phyloP scores from a whole-genome alignment of 2,329 filamentous ascomycete species.

The Paecilomyces niveus region DNA sequence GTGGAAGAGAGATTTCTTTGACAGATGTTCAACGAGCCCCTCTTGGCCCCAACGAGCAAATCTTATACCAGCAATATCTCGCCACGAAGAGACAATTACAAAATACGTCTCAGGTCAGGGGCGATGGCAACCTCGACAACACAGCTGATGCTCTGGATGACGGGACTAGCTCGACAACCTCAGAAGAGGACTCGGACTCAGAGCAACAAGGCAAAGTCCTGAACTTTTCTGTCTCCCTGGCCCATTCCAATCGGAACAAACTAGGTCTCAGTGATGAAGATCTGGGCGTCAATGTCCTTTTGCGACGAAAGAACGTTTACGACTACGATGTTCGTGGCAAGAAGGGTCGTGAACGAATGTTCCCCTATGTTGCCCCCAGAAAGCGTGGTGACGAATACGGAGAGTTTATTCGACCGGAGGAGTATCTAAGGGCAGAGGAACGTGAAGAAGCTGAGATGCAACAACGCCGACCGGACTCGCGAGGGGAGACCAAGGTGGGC shows the following conservation, averaged over 20 bases:
- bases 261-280: slow-evolving; percentile 82
- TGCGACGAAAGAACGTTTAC: slow-evolving; percentile 83
- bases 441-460: slow-evolving; percentile 67
- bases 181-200: slow-evolving; percentile 82
- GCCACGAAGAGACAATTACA: slow-evolving; percentile 83
- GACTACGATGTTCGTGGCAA: slow-evolving; percentile 90
- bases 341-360: slow-evolving; percentile 86
- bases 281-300: slow-evolving; percentile 80
- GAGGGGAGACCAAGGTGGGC: slow-evolving; percentile 60
- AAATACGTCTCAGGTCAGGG: slow-evolving; percentile 66
- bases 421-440: slow-evolving; percentile 89
- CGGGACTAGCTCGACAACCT: slow-evolving; percentile 78
- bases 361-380: slow-evolving; percentile 74
- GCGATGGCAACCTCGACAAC: slow-evolving; percentile 63
- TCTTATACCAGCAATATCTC: slow-evolving; percentile 84
- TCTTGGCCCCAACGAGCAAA: slow-evolving; percentile 68
- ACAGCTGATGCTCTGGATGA: slow-evolving; percentile 65
- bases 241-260: slow-evolving; percentile 77
- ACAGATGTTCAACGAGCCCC: slow-evolving; percentile 56
- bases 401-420: slow-evolving; percentile 86
- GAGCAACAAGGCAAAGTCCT: slow-evolving; percentile 88
- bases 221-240: slow-evolving; percentile 78
- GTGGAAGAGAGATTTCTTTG: slow-evolving; percentile 56
- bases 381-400: slow-evolving; percentile 86
- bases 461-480: slow-evolving; percentile 45